Base-by-base conservation (phyloP, 306 rosid genomes). In the Lathyrus aphaca region DNA sequence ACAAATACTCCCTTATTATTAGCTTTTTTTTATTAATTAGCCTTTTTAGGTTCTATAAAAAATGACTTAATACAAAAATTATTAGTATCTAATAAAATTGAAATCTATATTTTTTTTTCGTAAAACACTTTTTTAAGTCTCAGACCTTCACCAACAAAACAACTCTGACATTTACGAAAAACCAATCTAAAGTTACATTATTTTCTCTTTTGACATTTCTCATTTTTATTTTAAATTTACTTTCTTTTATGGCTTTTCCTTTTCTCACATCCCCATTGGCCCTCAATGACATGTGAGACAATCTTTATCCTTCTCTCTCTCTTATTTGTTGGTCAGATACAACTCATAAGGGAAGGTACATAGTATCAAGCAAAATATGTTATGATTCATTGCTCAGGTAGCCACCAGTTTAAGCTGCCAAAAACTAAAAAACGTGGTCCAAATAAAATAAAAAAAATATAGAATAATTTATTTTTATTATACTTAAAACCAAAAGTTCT, bases 311-410 rank as follows among this genome's bases (percentile, higher is more conserved):
- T 39, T 38, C 42, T 27, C 42, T 57, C 64, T 30, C 71, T 5
- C 5, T 68, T 79, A 64, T 64, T 58, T 64, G 35, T 59, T 77
- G 71, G 71, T 67, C 85, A 63, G 71, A 70, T 69, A 83, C 84
- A 77, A 80, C 80, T 80, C 82, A 73, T 59, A 49, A 32, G 8
- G 23, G 38, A 32, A 76, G 60, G 71, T 77, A 57, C 77, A 42
- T 71, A 59, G 46, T 57, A 62, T 80, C 77, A 76, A 50, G 8
- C 16, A 9, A 70, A 9, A 70, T 21, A 21, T 7, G 32, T 63
- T 56, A 74, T 80, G 17, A 55, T 77, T 73, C 74, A 59, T 64
- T 67, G 72, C 18, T 71, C 4, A 39, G 64, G 40, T 43, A 18
- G 40, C 65, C 71, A 30, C 53, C 45, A 10, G 19, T 75, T 76